Conservation (phyloP, 768 basidiomycete genomes). For the Lentinula sp. region DNA sequence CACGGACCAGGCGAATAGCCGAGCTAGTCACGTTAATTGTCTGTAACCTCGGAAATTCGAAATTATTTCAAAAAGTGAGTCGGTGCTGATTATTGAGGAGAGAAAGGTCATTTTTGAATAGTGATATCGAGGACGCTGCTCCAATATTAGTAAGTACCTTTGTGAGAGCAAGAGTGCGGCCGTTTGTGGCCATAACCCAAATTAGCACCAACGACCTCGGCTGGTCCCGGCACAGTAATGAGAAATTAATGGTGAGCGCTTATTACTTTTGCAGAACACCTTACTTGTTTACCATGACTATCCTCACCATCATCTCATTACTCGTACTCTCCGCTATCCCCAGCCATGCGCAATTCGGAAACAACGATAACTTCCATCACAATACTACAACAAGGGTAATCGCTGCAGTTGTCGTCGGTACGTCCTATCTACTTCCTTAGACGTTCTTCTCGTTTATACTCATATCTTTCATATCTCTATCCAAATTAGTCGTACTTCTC, state of each 20-base stretch:
- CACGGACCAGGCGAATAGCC: not conserved
- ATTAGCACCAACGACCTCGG: not conserved
- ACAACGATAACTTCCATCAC: not conserved
- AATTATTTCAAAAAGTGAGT: too few species aligned
- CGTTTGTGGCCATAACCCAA: too few species aligned
- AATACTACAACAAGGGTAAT: not conserved
- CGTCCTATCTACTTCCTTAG: not conserved
- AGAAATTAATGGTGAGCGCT: not conserved
- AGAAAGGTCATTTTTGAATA: too few species aligned
- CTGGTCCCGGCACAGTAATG: not conserved
- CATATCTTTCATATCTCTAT: too few species aligned
- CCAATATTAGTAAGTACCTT: too few species aligned
- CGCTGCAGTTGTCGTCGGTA: not conserved
- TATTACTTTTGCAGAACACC: not conserved
- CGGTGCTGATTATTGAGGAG: too few species aligned
- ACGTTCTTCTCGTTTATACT: not conserved
- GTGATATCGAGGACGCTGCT: too few species aligned
- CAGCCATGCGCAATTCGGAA: not conserved
- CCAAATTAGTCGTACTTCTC: not conserved
- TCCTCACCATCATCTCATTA: not conserved
- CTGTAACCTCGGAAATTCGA: too few species aligned
- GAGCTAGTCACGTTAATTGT: too few species aligned
- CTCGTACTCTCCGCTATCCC: not conserved
- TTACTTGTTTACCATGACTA: not conserved
- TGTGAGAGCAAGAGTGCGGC: too few species aligned